Evolutionary conservation across 306 rosid species (phyloP).

Genomic region (Dryas drummondii): DNA sequence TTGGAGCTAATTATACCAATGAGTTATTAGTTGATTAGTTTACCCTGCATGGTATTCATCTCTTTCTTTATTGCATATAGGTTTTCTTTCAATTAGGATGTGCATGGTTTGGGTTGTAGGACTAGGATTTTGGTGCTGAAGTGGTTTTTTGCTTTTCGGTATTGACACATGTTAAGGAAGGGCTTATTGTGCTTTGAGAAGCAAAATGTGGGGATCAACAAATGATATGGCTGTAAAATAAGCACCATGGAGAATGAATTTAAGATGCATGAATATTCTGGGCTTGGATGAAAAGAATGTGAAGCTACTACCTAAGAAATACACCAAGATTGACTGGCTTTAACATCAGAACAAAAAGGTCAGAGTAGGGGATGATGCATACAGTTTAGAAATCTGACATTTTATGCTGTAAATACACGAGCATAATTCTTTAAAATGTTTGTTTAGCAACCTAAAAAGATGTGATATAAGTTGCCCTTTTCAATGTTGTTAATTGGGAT

Average conservation of each 20-base stretch:
- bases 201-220: background rate
- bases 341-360: background rate
- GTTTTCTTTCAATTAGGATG: background rate
- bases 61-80: background rate
- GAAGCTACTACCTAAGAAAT: background rate
- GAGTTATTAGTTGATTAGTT: background rate
- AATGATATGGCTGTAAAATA: background rate
- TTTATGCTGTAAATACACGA: background rate
- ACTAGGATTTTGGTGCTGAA: constrained; percentile 4
- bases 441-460: no score
- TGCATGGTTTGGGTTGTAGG: background rate
- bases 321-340: background rate
- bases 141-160: background rate
- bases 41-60: background rate
- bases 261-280: background rate
- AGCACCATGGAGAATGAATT: background rate
- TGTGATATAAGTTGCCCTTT: no score
- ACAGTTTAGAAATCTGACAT: background rate
- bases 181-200: background rate
- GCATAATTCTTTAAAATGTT: background rate
- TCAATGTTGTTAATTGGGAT: background rate
- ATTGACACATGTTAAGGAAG: background rate
- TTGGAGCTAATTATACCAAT: background rate
- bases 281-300: background rate
- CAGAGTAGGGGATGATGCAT: background rate